Base-by-base conservation (phyloP, 2,329 filamentous ascomycete genomes). In the Fonsecaea pedrosoi region DNA sequence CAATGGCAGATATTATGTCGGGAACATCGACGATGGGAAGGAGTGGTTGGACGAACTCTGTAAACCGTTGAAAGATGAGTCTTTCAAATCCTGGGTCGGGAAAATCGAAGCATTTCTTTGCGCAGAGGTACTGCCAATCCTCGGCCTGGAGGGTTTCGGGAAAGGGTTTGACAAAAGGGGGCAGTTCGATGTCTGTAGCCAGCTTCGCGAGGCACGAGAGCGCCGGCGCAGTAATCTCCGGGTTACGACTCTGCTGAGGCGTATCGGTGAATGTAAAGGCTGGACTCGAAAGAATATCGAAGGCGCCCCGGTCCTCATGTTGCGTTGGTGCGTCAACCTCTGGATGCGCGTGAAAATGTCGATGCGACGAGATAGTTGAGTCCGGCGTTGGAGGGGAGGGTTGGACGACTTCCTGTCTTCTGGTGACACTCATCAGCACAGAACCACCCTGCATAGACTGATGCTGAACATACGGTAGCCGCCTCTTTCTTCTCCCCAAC, bases 231-330 rank as follows among this genome's bases (percentile, higher is more conserved):
- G 45, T 50, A 18, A 50, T 50, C 45, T 50, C 45, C 4, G 54
- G 58, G 32, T 45, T 42, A 4, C 82, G 72, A 37, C 80, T 80
- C 1, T 74, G 68, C 25, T 75, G 76, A 25, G 84, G 75, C 1
- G 70, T 78, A 1, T 79, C 81, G 70, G 82, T 35, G 30, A 58
- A 42, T 1, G 34, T 32, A 37, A 58, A 42, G n/a, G 34, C 25
- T 15, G 55, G 38, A 21, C 30, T 45, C 10, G 55, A 30, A 42
- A 40, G 34, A 13, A 45, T 38, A 9, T 40, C 38, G 21, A 58
- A 58, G 34, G 55, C 55, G 30, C 55, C 55, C 12, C 35, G 55
- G 55, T 58, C 55, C 15, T 58, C 34, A 13, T 58, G 12, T 37
- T 32, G 55, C 7, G 32, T 21, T 13, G 55, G 55, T n/a, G 35